phyloP scores from a whole-genome alignment of 2,329 filamentous ascomycete species.

The Neospermospora avenae region DNA sequence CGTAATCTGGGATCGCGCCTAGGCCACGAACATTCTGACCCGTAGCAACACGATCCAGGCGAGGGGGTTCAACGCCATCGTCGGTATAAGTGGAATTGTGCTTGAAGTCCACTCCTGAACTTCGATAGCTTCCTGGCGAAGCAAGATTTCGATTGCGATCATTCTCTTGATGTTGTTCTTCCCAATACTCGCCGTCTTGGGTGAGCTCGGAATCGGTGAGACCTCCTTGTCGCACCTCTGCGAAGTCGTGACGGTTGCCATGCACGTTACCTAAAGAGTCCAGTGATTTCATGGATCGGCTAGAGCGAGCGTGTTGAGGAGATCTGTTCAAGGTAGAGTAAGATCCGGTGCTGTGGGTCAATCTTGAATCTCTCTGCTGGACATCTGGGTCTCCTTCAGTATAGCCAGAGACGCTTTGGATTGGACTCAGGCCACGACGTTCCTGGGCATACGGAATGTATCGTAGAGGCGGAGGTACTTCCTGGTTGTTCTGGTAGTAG shows the following conservation, averaged over 20 bases:
- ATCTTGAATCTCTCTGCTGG: constrained; percentile 54
- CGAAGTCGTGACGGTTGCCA: constrained; percentile 34
- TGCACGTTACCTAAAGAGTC: constrained; percentile 31
- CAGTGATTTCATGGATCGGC: constrained; percentile 49
- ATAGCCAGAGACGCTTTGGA: constrained; percentile 89
- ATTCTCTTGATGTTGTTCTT: constrained; percentile 36
- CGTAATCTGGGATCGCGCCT: constrained; percentile 71
- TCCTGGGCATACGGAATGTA: constrained; percentile 68
- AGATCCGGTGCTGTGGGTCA: constrained; percentile 51
- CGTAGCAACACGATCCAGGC: constrained; percentile 57
- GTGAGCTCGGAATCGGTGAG: constrained; percentile 45
- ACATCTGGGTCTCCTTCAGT: constrained; percentile 62
- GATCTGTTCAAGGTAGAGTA: constrained; percentile 62
- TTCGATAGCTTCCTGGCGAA: constrained; percentile 54
- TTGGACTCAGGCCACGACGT: constrained; percentile 75
- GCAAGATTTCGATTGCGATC: constrained; percentile 47
- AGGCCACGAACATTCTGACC: constrained; percentile 69
- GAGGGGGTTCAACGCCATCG: constrained; percentile 50
- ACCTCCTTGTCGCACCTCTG: constrained; percentile 33
- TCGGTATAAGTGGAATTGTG: constrained; percentile 52
- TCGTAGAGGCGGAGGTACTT: constrained; percentile 60
- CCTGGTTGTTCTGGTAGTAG: constrained; percentile 43
- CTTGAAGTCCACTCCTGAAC: constrained; percentile 52
- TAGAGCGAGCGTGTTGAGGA: constrained; percentile 47
- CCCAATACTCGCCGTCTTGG: constrained; percentile 37